phyloP scores from a whole-genome alignment of 2,329 filamentous ascomycete genomes.

The Didymella exigua region DNA sequence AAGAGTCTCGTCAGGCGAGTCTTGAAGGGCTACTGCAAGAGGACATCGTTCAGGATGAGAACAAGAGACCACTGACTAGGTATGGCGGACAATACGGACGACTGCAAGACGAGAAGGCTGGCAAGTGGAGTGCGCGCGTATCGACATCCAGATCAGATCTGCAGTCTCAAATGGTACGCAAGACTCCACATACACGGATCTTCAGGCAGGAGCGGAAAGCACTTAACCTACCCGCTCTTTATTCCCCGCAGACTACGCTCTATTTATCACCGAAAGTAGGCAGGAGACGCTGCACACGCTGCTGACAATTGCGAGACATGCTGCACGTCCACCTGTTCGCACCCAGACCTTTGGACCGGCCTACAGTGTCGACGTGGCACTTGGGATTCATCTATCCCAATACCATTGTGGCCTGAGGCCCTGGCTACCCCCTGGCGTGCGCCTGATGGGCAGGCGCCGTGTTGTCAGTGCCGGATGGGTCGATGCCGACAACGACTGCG shows the following conservation, averaged over 20 bases:
- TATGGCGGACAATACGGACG: neutral
- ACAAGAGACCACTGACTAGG: neutral
- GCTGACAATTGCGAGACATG: neutral
- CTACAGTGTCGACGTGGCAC: constrained; percentile 7
- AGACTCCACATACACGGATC: neutral
- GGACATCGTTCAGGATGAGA: neutral
- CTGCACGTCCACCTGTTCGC: constrained; percentile 1
- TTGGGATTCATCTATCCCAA: neutral
- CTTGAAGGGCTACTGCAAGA: neutral
- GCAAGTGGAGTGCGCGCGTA: neutral
- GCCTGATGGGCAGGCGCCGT: neutral
- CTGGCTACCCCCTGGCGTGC: neutral
- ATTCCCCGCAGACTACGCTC: neutral
- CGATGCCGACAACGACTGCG: neutral
- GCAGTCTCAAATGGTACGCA: neutral
- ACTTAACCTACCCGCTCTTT: neutral
- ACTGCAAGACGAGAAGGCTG: neutral
- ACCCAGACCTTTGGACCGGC: neutral
- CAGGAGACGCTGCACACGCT: constrained; percentile 3
- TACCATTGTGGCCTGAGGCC: neutral
- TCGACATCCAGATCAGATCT: neutral
- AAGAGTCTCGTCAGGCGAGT: neutral
- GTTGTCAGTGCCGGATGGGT: neutral
- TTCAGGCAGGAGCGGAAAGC: neutral
- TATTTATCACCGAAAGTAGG: neutral